Percentiles rank a stretch among this genome's conserved stretches.
phyloP scores from a whole-genome alignment of 352 stramenopile genomes.

The Globisporangium nunn region DNA sequence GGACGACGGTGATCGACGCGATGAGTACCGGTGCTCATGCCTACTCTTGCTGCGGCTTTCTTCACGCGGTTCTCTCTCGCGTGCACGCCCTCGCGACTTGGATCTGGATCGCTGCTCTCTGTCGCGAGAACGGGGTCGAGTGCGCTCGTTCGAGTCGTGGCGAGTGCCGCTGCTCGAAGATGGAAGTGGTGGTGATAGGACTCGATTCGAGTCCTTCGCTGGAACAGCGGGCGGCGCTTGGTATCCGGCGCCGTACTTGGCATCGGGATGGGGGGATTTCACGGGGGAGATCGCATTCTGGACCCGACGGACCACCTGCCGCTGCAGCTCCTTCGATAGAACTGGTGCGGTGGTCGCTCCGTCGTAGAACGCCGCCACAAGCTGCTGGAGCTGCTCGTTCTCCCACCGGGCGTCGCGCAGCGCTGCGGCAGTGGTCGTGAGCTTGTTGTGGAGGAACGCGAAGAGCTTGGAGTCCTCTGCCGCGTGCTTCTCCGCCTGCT shows the following conservation, averaged over 20 bases:
- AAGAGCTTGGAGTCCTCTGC: constrained; percentile 21
- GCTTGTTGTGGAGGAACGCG: constrained; percentile 24
- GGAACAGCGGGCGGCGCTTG: not conserved
- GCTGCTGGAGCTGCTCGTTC: constrained; percentile 5
- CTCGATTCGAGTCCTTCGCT: not conserved
- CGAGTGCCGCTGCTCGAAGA: not conserved
- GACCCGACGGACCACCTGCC: constrained; percentile 11
- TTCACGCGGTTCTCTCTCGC: constrained; percentile 12
- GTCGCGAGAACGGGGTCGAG: constrained; percentile 5
- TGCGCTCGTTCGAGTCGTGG: not conserved
- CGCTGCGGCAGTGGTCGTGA: constrained; percentile 14
- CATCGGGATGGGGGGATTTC: constrained; percentile 2
- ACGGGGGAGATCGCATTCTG: constrained; percentile 12
- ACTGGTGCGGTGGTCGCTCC: constrained; percentile 14
- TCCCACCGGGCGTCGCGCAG: constrained; percentile 5
- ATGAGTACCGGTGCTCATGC: constrained; percentile 7
- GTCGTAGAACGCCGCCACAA: constrained; percentile 13
- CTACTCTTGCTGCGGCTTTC: constrained; percentile 8
- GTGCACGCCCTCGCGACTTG: not conserved
- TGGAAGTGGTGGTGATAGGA: too few species aligned
- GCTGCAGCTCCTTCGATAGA: constrained; percentile 26
- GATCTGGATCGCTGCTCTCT: not conserved
- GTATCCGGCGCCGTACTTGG: constrained; percentile 17
- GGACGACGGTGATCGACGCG: constrained; percentile 16
- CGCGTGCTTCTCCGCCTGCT: constrained; percentile 4